Evolutionary conservation across 1,284 basidiomycete species (phyloP).

Genomic region (Rhodotorula sp.): DNA sequence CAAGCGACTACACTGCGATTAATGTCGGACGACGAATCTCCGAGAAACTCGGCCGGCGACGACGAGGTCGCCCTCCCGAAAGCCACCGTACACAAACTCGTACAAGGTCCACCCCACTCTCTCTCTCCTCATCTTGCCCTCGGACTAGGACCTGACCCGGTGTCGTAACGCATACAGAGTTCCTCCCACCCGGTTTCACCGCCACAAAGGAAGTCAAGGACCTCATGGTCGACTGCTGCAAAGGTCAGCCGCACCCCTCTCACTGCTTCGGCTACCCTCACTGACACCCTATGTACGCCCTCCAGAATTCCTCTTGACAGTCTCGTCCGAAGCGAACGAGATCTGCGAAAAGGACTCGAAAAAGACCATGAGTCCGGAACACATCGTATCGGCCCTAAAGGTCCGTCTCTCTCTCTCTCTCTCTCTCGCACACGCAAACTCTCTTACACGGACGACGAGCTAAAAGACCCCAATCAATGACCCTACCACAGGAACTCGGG

Average conservation of each 20-base stretch:
- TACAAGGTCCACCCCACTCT: slow-evolving; percentile 63
- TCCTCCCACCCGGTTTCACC: slow-evolving; percentile 81
- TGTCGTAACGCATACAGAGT: slow-evolving; percentile 58
- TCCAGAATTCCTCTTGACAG: slow-evolving; percentile 93
- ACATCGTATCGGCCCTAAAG: slow-evolving; percentile 88
- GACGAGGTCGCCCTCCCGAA: slow-evolving; percentile 94
- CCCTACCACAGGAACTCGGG: slow-evolving; percentile 65
- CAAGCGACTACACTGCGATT: background rate
- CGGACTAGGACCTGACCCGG: background rate
- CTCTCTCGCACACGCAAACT: background rate
- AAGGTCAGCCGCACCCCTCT: slow-evolving; percentile 61
- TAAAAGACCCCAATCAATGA: no score
- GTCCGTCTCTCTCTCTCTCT: slow-evolving; percentile 53
- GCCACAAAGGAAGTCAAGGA: slow-evolving; percentile 96
- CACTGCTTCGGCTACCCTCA: no score
- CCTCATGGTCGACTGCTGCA: slow-evolving; percentile 95
- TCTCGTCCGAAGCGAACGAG: slow-evolving; percentile 96
- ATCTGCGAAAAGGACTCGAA: slow-evolving; percentile 98
- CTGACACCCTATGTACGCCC: background rate
- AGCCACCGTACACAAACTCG: slow-evolving; percentile 96
- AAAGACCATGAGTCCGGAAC: slow-evolving; percentile 98
- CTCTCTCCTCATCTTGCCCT: no score
- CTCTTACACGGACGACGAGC: no score
- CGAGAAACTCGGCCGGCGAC: slow-evolving; percentile 62
- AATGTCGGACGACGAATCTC: slow-evolving; percentile 61